Evolutionary conservation across 495 filamentous ascomycete genomes (phyloP).

Genomic region (Penicillium robsamsonii): DNA sequence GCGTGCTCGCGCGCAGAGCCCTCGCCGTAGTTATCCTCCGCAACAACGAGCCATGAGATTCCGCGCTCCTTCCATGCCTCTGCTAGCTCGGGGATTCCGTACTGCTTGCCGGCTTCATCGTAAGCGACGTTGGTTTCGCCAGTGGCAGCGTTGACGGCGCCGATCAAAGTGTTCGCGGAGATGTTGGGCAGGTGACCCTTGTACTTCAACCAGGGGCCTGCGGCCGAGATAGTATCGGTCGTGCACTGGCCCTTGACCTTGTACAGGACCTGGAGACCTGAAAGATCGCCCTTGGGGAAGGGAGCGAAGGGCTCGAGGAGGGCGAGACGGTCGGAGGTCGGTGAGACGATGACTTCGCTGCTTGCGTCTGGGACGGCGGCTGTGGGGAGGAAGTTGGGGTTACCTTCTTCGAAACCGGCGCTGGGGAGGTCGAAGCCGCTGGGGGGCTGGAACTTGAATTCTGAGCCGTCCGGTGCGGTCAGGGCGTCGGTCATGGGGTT

Average conservation of each 20-base stretch:
- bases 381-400: conserved; percentile 69
- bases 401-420: conserved; percentile 76
- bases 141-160: conserved; percentile 86
- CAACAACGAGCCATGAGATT: conserved; percentile 82
- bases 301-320: conserved; percentile 86
- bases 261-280: conserved; percentile 69
- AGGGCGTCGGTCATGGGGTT: conserved; percentile 91
- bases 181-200: conserved; percentile 99
- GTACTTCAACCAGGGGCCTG: conserved; percentile 97
- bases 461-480: conserved; percentile 72
- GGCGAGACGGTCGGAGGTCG: conserved; percentile 82
- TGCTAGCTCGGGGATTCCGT: conserved; percentile 79
- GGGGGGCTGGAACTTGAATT: conserved; percentile 85
- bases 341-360: conserved; percentile 67
- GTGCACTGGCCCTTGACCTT: conserved; percentile 98
- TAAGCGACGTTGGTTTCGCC: conserved; percentile 89
- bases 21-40: conserved; percentile 98
- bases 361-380: conserved; percentile 61
- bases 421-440: conserved; percentile 72
- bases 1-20: conserved; percentile 94
- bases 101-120: conserved; percentile 65
- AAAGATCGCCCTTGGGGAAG: conserved; percentile 75
- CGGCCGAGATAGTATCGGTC: conserved; percentile 96
- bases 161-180: conserved; percentile 91
- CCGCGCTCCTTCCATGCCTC: conserved; percentile 71